Evolutionary conservation across 176 grass and related monocot species (phyloP), one percentile per base, ranked within the genome.

Genomic region (Rhynchospora tenuis): DNA sequence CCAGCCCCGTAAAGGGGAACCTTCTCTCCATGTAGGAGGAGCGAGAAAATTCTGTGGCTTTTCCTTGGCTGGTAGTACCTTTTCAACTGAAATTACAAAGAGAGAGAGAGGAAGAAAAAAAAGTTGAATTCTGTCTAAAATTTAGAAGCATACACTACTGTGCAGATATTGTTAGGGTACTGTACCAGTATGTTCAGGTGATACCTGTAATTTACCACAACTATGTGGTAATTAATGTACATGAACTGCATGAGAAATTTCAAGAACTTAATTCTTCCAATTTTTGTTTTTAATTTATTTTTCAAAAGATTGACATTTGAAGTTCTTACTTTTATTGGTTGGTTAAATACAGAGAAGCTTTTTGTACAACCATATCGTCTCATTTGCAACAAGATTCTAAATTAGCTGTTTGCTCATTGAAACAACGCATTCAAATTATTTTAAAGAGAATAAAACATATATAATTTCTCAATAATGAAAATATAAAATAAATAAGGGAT

Each of bases 21-120:
- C 89, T 93, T 98, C 9, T 93, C 90, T 22, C 92, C 95, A 16
- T 90, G 91, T 38, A 95, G 59, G 27, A 90, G 11, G n/a, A 81
- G 84, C 26, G 88, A 71, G 12, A 88, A 81, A 8, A 47, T 59
- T 38, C 77, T 85, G 2, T 31, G 87, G 73, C 95, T 98, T 27
- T 89, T 81, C 88, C 89, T 88, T 0, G 95, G 95, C 73, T 95
- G 92, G 82, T 98, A 98, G 42, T 91, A 98, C 73, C 75, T 89
- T 9, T 89, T 29, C 15, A 98, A 0, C 95, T 98, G 87, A 81
- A 84, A 79, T 79, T 15, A 47, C 9, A 23, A 54, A 63, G 9
- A 23, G 29, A 65, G 33, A 15, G 33, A 38, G 45, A 56, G 6
- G 45, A 50, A 28, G 43, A n/a, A 59, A 46, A 42, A 50, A 7